These are phyloP conservation scores for Wallacemonas sp. DNA, from an alignment of 208 protist species.

Conservation along the genomic window DNA sequence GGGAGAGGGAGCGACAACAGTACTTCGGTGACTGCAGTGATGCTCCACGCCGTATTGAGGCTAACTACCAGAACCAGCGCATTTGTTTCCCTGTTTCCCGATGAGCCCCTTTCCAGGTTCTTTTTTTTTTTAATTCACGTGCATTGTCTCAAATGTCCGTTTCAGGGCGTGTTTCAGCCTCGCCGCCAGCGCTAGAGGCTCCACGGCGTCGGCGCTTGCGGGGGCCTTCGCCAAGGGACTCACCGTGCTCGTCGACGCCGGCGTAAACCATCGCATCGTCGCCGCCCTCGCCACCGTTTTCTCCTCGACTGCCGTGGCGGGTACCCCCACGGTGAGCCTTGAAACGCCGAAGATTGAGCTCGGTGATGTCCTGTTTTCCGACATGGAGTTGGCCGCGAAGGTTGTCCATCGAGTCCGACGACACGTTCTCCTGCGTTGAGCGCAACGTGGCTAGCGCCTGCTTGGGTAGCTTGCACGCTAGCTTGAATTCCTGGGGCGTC, in stretches of 20 bases:
- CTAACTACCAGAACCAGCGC: too few relatives aligned
- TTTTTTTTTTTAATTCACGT: too few relatives aligned
- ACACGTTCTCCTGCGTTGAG: conserved; percentile 69
- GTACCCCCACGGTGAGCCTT: conserved; percentile 55
- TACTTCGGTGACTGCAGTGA: too few relatives aligned
- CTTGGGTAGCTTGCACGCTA: conserved; percentile 55
- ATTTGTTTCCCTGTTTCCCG: too few relatives aligned
- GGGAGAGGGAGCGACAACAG: too few relatives aligned
- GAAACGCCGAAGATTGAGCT: conserved; percentile 83
- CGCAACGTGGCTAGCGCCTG: conserved; percentile 58
- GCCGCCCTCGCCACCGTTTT: not conserved
- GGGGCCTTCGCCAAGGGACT: conserved; percentile 17
- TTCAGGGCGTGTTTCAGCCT: conserved; percentile 18
- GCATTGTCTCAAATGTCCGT: conserved; percentile 45
- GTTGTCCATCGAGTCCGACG: conserved; percentile 66
- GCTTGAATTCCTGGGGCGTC: conserved; percentile 75
- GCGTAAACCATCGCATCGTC: not conserved
- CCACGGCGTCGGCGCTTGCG: conserved; percentile 9
- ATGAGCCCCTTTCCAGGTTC: too few relatives aligned
- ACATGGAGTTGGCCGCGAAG: conserved; percentile 86
- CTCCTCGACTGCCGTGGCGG: not conserved
- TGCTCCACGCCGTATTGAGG: too few relatives aligned
- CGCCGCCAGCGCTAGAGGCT: not conserved
- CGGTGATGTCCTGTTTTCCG: conserved; percentile 64
- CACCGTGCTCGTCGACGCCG: conserved; percentile 11